phyloP scores from a whole-genome alignment of 2,329 filamentous ascomycete genomes.

The Diaporthe aspalathi region DNA sequence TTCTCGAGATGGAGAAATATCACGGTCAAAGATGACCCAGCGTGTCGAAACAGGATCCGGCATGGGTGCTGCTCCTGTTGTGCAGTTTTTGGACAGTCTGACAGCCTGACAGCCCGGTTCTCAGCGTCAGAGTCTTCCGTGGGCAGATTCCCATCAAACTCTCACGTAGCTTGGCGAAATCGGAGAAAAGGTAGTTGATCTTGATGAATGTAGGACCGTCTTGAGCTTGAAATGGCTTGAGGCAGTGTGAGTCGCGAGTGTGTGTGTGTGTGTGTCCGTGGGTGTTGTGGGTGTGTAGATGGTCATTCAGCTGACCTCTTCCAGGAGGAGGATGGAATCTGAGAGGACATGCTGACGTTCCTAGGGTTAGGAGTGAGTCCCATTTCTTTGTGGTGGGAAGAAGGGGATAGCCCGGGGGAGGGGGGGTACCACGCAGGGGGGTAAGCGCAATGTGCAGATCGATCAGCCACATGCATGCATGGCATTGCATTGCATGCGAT shows the following conservation, averaged over 20 bases:
- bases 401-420: no score
- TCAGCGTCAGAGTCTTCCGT: not conserved
- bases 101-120: not conserved
- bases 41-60: not conserved
- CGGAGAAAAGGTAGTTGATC: not conserved
- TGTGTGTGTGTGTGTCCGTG: not conserved
- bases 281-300: no score
- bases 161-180: not conserved
- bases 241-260: not conserved
- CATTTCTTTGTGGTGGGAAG: not conserved
- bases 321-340: not conserved
- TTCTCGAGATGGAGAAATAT: no score
- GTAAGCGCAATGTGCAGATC: slow-evolving; percentile 16
- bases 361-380: slow-evolving; percentile 2
- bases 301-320: not conserved
- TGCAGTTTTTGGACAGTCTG: not conserved
- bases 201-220: not conserved
- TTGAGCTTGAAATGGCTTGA: not conserved
- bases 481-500: no score
- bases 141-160: not conserved
- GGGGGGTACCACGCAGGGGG: not conserved
- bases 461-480: slow-evolving; percentile 22
- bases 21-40: not conserved
- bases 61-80: not conserved
- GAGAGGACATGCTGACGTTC: not conserved